Conservation (phyloP, 345 rosid species). For the Brassica incana region DNA sequence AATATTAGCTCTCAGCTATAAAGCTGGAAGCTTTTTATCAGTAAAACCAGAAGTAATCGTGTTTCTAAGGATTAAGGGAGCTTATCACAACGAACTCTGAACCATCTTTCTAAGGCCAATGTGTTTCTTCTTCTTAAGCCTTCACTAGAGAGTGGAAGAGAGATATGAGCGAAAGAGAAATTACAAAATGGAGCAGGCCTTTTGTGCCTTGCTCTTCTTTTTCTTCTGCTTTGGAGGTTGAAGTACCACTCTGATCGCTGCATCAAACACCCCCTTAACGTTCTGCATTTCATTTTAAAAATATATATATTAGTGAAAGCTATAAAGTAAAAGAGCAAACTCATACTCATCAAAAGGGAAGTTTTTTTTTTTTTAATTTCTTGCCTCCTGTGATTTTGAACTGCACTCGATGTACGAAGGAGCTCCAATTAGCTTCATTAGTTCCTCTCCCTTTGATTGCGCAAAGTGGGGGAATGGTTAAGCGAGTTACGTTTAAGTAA, state of each 20-base stretch:
- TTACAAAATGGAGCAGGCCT: conserved; percentile 90
- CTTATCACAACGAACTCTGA: conserved; percentile 18
- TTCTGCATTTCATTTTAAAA: conserved; percentile 51
- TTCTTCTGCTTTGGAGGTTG: conserved; percentile 93
- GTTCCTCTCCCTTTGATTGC: conserved; percentile 79
- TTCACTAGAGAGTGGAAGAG: conserved; percentile 23
- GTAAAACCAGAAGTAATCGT: conserved; percentile 16
- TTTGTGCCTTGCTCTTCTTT: conserved; percentile 84
- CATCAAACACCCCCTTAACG: conserved; percentile 90
- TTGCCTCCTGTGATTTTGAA: conserved; percentile 90
- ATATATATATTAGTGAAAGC: neutral
- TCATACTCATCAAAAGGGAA: neutral
- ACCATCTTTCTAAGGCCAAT: conserved; percentile 2
- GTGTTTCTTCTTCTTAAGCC: conserved; percentile 21
- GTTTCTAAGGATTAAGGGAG: conserved; percentile 19
- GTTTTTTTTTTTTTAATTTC: neutral
- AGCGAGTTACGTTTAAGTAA: conserved; percentile 7
- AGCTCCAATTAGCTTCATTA: conserved; percentile 73
- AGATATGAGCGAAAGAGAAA: conserved; percentile 3
- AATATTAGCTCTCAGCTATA: conserved; percentile 29
- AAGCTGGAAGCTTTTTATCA: conserved; percentile 22
- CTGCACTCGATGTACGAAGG: conserved; percentile 95
- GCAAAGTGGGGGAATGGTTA: conserved; percentile 16
- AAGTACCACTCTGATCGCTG: conserved; percentile 90
- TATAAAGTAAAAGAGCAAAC: neutral